A percentile compares a stretch with the other conserved stretches of the same genome.
Evolutionary conservation across 352 stramenopile species (phyloP).

Genomic region (Hyaloperonospora arabidopsidis): DNA sequence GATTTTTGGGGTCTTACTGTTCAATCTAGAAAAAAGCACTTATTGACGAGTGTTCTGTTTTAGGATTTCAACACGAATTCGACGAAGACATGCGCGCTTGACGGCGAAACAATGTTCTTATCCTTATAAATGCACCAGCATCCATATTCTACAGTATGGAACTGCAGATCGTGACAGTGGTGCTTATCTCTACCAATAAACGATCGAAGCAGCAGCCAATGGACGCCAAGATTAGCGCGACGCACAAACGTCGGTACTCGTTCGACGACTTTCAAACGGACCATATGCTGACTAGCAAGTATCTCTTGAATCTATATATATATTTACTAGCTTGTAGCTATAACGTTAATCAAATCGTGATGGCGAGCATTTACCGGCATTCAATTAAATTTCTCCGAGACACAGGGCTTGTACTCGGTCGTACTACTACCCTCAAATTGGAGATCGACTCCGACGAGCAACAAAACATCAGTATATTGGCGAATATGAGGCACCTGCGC

Average conservation of each 20-base stretch:
- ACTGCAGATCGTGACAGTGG: not conserved
- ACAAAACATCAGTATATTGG: not conserved
- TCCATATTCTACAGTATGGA: not conserved
- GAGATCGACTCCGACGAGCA: too few species aligned
- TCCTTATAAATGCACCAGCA: slow-evolving; percentile 2
- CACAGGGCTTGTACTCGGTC: not conserved
- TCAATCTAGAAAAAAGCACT: too few species aligned
- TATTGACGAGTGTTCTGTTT: too few species aligned
- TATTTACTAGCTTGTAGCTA: not conserved
- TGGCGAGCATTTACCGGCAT: not conserved
- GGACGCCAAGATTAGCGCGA: slow-evolving; percentile 3
- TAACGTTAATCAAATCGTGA: not conserved
- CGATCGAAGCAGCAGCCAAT: slow-evolving; percentile 2
- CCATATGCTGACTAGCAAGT: too few species aligned
- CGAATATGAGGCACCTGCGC: not conserved
- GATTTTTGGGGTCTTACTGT: too few species aligned
- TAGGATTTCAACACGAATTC: too few species aligned
- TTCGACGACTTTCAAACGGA: not conserved
- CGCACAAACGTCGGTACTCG: slow-evolving; percentile 1
- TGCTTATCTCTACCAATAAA: not conserved
- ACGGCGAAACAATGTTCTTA: not conserved
- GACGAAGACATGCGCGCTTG: not conserved
- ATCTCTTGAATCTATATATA: not conserved
- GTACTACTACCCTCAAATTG: not conserved
- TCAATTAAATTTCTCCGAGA: not conserved